Percentiles rank a stretch among this genome's conserved stretches.
These are phyloP conservation scores for Echria macrotheca DNA, from an alignment of 495 filamentous ascomycete species.

Conservation along the genomic window DNA sequence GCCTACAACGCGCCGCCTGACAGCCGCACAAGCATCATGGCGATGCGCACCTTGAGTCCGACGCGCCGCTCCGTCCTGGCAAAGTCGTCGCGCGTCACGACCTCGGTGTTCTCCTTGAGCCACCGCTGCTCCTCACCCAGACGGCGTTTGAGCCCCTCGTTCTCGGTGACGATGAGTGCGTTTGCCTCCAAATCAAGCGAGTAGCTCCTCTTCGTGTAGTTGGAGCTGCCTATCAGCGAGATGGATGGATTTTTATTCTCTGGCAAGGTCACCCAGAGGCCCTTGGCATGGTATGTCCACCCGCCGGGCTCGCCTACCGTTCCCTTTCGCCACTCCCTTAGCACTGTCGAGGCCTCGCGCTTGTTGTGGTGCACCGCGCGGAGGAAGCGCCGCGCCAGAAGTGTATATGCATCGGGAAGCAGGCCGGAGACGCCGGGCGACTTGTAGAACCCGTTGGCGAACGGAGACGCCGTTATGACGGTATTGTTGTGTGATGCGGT, in stretches of 20 bases:
- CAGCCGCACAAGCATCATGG: constrained; percentile 81
- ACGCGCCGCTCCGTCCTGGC: constrained; percentile 74
- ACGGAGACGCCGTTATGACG: constrained; percentile 88
- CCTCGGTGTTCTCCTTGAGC: constrained; percentile 65
- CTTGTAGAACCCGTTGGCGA: constrained; percentile 93
- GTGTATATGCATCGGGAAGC: constrained; percentile 85
- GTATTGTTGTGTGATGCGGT: constrained; percentile 64
- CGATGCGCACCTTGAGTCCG: constrained; percentile 74
- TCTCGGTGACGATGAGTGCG: constrained; percentile 74
- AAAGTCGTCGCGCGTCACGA: constrained; percentile 68
- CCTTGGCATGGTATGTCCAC: constrained; percentile 99
- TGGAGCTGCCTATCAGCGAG: constrained; percentile 82
- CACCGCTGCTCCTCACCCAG: constrained; percentile 72
- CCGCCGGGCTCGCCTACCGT: constrained; percentile 72
- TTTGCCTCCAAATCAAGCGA: constrained; percentile 86
- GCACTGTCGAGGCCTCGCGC: constrained; percentile 54
- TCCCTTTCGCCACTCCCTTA: constrained; percentile 86
- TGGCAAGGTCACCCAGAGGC: constrained; percentile 82
- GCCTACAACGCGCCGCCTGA: constrained; percentile 68
- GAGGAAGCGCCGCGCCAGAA: constrained; percentile 78
- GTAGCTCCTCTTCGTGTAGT: constrained; percentile 94
- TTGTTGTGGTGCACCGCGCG: constrained; percentile 57
- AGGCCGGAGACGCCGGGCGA: constrained; percentile 84
- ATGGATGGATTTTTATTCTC: constrained; percentile 58
- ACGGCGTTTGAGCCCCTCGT: constrained; percentile 64